These are phyloP conservation scores for Rhododendron williamsianum DNA, from an alignment of 148 eudicot species.

Conservation along the genomic window DNA sequence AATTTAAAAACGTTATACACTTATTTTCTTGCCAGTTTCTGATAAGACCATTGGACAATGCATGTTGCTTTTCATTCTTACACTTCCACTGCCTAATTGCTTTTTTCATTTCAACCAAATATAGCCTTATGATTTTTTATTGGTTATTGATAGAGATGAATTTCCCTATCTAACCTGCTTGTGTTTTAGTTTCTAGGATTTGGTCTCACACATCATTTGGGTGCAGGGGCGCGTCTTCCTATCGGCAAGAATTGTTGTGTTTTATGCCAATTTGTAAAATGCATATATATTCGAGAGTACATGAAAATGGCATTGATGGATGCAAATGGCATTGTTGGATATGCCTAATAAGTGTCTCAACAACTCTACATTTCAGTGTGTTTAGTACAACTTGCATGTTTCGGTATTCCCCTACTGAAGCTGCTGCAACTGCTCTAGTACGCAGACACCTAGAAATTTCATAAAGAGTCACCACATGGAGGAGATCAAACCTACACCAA, in stretches of 20 bases:
- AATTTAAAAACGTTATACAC: background rate
- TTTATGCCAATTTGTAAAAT: slow-evolving; percentile 47
- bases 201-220: slow-evolving; percentile 3
- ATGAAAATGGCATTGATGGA: background rate
- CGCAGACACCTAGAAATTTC: background rate
- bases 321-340: background rate
- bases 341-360: background rate
- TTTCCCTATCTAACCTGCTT: background rate
- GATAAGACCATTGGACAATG: background rate
- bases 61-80: background rate
- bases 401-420: background rate
- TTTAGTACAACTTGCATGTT: no score
- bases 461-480: background rate
- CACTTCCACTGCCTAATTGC: background rate
- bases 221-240: slow-evolving; percentile 79
- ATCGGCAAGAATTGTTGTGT: slow-evolving; percentile 82
- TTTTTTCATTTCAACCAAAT: no score
- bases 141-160: background rate
- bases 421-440: background rate
- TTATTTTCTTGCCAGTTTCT: background rate
- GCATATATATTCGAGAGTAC: background rate
- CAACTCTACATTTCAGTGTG: background rate
- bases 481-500: background rate
- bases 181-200: background rate
- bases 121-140: background rate